A percentile compares a stretch with the other conserved stretches of the same genome.
phyloP scores from a whole-genome alignment of 2,329 filamentous ascomycete species.

The Fusarium bulbicola region DNA sequence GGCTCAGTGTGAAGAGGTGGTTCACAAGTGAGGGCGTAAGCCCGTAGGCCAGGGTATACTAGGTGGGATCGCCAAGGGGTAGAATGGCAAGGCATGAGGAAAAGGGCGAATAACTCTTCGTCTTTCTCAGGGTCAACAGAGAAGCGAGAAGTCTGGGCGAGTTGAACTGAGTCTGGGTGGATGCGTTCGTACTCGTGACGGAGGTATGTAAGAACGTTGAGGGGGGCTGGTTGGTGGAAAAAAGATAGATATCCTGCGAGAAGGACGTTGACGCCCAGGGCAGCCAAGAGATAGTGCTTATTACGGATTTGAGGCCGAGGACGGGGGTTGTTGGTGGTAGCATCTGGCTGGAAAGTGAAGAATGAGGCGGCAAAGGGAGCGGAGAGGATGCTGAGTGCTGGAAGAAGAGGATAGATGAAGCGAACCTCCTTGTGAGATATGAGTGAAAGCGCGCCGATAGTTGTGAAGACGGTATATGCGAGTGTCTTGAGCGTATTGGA shows the following conservation, averaged over 20 bases:
- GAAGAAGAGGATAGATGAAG: conserved; percentile 93
- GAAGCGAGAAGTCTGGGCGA: conserved; percentile 33
- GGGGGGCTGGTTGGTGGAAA: conserved; percentile 82
- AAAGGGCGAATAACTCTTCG: conserved; percentile 72
- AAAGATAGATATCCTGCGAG: conserved; percentile 79
- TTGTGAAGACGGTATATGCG: conserved; percentile 66
- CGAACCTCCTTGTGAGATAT: conserved; percentile 97
- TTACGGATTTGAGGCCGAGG: conserved; percentile 54
- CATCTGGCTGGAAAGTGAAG: conserved; percentile 58
- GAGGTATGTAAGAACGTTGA: conserved; percentile 78
- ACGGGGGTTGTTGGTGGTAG: conserved; percentile 42
- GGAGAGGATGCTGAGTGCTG: conserved; percentile 83
- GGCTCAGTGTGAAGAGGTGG: conserved; percentile 78
- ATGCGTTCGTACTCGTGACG: conserved; percentile 75
- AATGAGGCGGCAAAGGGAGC: conserved; percentile 73
- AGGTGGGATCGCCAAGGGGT: conserved; percentile 95
- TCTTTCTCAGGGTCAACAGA: conserved; percentile 43
- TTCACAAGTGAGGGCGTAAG: conserved; percentile 90
- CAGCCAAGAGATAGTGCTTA: conserved; percentile 63
- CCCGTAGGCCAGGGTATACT: conserved; percentile 75
- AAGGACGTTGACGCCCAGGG: conserved; percentile 72
- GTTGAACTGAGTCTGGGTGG: conserved; percentile 50
- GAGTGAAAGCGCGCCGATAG: conserved; percentile 72
- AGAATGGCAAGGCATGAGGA: conserved; percentile 95
- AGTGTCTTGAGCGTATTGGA: conserved; percentile 54